Conservation (phyloP, 129 eudicot species). For the Flaveria bidentis region DNA sequence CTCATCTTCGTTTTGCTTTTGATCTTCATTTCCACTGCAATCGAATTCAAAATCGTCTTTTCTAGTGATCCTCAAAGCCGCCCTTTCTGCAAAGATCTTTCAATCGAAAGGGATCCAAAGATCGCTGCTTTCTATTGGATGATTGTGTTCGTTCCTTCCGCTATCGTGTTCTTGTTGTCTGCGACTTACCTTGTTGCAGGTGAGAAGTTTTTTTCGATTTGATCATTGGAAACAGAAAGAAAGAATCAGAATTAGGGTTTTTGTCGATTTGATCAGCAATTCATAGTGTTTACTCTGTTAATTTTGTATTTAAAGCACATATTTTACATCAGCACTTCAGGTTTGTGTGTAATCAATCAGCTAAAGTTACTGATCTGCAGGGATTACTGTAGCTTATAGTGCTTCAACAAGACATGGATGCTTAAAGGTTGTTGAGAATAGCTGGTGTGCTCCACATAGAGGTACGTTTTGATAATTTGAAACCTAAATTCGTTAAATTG, state of each 20-base stretch:
- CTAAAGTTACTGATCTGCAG: neutral
- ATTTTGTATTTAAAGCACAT: neutral
- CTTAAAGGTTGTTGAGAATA: constrained; percentile 77
- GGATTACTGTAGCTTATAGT: constrained; percentile 5
- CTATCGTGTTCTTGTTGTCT: neutral
- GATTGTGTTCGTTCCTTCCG: constrained; percentile 67
- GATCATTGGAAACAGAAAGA: neutral
- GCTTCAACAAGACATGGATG: constrained; percentile 76
- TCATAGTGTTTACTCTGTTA: neutral
- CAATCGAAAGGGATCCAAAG: constrained; percentile 59
- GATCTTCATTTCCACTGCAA: constrained; percentile 44
- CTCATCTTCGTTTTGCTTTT: constrained; percentile 37
- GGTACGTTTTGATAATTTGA: constrained; percentile 36
- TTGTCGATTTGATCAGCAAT: neutral
- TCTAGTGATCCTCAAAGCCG: constrained; percentile 39
- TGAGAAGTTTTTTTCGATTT: neutral
- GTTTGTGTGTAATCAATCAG: neutral
- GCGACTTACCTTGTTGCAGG: constrained; percentile 25
- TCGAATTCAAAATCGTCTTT: constrained; percentile 63
- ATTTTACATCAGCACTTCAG: neutral
- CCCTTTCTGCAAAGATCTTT: constrained; percentile 53
- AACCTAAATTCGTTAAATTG: neutral
- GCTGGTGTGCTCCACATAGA: constrained; percentile 73
- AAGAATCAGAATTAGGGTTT: neutral
- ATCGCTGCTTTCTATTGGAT: constrained; percentile 66